These are phyloP conservation scores for Juglanconis oblonga DNA, from an alignment of 2,329 filamentous ascomycete species.

Conservation along the genomic window DNA sequence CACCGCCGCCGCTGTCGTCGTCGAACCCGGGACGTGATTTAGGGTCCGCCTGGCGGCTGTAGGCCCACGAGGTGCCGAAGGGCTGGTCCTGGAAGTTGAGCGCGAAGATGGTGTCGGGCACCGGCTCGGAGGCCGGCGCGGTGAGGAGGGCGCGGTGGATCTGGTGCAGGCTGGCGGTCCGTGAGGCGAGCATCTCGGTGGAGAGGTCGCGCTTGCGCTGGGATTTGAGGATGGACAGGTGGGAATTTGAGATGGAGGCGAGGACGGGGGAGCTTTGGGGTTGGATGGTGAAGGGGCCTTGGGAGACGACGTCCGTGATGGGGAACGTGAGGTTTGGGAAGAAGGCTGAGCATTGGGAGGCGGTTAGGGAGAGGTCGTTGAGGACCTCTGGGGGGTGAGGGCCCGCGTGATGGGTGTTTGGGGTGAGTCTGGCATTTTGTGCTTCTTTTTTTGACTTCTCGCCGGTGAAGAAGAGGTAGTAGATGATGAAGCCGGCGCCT, in stretches of 20 bases:
- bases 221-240: constrained; percentile 44
- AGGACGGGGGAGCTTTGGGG: constrained; percentile 37
- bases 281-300: constrained; percentile 41
- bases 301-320: constrained; percentile 41
- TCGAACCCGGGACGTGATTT: constrained; percentile 21
- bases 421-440: neutral
- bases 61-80: constrained; percentile 40
- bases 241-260: constrained; percentile 39
- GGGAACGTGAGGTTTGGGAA: constrained; percentile 48
- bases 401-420: neutral
- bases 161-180: constrained; percentile 50
- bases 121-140: constrained; percentile 34
- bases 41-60: constrained; percentile 43
- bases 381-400: constrained; percentile 22
- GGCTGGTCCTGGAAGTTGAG: constrained; percentile 51
- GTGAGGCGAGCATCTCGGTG: constrained; percentile 43
- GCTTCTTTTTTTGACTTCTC: neutral
- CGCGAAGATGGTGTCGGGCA: constrained; percentile 51
- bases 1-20: constrained; percentile 3
- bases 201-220: constrained; percentile 39
- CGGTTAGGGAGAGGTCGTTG: constrained; percentile 37
- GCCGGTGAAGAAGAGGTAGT: constrained; percentile 25
- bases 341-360: constrained; percentile 37
- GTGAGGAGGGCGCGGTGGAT: constrained; percentile 51
- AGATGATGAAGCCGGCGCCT: constrained; percentile 22